phyloP scores from a whole-genome alignment of 768 basidiomycete genomes.

The Coprinellus micaceus region DNA sequence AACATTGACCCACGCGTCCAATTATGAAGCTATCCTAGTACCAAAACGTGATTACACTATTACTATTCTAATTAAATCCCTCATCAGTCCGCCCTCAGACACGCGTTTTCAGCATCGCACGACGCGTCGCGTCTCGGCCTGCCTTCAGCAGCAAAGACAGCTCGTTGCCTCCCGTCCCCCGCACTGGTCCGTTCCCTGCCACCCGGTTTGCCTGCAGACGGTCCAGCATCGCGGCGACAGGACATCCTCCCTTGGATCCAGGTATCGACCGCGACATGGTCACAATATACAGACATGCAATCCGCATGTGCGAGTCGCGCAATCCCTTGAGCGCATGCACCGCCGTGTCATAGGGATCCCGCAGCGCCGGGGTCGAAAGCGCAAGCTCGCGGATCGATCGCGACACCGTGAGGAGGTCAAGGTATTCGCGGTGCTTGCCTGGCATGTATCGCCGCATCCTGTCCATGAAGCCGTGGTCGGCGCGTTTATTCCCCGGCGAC shows the following conservation, averaged over 20 bases:
- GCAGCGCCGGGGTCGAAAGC: conserved; percentile 50
- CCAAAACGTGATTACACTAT: not conserved
- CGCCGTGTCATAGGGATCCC: conserved; percentile 75
- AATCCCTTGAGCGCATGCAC: conserved; percentile 77
- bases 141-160: conserved; percentile 81
- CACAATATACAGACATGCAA: conserved; percentile 85
- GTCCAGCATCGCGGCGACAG: conserved; percentile 52
- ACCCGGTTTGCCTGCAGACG: conserved; percentile 39
- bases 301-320: conserved; percentile 84
- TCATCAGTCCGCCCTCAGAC: too few relatives aligned
- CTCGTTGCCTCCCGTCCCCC: conserved; percentile 89
- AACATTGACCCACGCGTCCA: not conserved
- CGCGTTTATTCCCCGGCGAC: conserved; percentile 60
- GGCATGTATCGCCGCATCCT: conserved; percentile 97
- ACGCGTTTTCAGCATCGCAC: conserved; percentile 49
- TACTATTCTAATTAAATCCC: conserved; percentile 6
- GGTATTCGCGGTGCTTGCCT: conserved; percentile 81
- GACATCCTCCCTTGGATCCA: conserved; percentile 43
- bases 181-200: conserved; percentile 47
- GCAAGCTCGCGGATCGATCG: conserved; percentile 65
- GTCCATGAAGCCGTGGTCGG: conserved; percentile 80
- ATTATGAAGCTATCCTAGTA: not conserved
- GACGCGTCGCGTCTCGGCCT: conserved; percentile 81
- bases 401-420: conserved; percentile 59
- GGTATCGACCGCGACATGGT: conserved; percentile 70